phyloP scores from a whole-genome alignment of 495 filamentous ascomycete species.

The Aspergillus carlsbadensis region DNA sequence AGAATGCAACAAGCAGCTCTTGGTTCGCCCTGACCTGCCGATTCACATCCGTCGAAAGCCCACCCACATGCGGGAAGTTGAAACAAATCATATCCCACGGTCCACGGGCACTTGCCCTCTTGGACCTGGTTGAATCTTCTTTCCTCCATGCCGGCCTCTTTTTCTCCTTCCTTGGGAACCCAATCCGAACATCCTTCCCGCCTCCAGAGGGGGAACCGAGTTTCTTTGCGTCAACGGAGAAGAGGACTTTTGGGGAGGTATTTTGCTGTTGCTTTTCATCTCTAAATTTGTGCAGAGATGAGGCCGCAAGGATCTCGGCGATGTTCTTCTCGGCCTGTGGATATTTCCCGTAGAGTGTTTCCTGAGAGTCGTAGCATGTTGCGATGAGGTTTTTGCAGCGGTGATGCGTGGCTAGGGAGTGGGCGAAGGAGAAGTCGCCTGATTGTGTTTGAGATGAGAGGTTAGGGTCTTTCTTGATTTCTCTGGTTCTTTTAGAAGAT shows the following conservation, averaged over 20 bases:
- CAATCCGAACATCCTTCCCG: slow-evolving; percentile 42
- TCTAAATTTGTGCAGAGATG: neutral
- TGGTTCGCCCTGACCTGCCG: slow-evolving; percentile 92
- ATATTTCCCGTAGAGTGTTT: slow-evolving; percentile 66
- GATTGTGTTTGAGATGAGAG: neutral
- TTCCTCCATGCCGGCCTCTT: slow-evolving; percentile 35
- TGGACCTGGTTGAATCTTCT: slow-evolving; percentile 11
- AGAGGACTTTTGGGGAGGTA: slow-evolving; percentile 51
- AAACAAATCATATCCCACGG: slow-evolving; percentile 78
- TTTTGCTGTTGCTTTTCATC: slow-evolving; percentile 18
- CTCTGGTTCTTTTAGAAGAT: no score
- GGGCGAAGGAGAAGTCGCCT: slow-evolving; percentile 87
- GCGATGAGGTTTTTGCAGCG: slow-evolving; percentile 63
- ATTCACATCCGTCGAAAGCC: slow-evolving; percentile 87
- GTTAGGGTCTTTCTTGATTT: no score
- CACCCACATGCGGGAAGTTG: slow-evolving; percentile 96
- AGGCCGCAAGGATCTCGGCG: slow-evolving; percentile 42
- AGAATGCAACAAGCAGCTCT: slow-evolving; percentile 81
- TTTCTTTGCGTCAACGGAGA: slow-evolving; percentile 72
- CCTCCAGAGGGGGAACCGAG: slow-evolving; percentile 48
- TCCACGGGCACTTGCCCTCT: slow-evolving; percentile 25
- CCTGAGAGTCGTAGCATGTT: slow-evolving; percentile 59
- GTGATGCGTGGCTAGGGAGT: slow-evolving; percentile 70
- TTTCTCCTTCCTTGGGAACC: slow-evolving; percentile 29
- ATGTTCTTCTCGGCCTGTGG: slow-evolving; percentile 68